Conservation (phyloP, 805 yeast genomes). For the Candida maltosa region DNA sequence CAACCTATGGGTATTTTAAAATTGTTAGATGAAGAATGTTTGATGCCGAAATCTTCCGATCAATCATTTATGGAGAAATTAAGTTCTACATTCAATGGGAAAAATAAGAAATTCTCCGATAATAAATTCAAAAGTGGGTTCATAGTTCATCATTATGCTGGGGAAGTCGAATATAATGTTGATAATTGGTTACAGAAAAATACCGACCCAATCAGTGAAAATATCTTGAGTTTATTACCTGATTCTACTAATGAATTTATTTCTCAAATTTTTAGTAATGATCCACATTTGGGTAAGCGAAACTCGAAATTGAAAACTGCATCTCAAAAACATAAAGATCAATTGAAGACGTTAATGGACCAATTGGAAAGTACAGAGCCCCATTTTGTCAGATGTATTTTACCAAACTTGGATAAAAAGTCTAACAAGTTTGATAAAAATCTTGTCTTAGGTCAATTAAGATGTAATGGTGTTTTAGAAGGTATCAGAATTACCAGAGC, state of each 20-base stretch:
- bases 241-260: conserved; percentile 58
- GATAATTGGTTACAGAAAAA: conserved; percentile 94
- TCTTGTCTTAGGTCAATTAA: conserved; percentile 80
- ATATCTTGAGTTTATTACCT: conserved; percentile 58
- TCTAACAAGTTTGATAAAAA: conserved; percentile 70
- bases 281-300: conserved; percentile 28
- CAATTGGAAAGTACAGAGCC: conserved; percentile 84
- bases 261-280: conserved; percentile 47
- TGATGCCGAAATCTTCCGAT: conserved; percentile 88
- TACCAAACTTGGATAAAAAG: conserved; percentile 78
- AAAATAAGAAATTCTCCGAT: conserved; percentile 56
- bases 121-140: conserved; percentile 77
- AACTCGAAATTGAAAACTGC: conserved; percentile 51
- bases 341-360: conserved; percentile 64
- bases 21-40: conserved; percentile 89
- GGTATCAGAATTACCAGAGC: conserved; percentile 96
- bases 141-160: conserved; percentile 89
- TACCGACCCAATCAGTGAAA: conserved; percentile 86
- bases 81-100: conserved; percentile 53
- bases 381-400: conserved; percentile 92
- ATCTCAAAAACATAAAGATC: conserved; percentile 86
- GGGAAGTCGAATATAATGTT: conserved; percentile 88
- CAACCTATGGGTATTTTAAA: conserved; percentile 80
- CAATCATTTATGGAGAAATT: conserved; percentile 78
- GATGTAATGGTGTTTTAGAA: conserved; percentile 97